Percentiles rank a stretch among this genome's conserved stretches.
phyloP scores from a whole-genome alignment of 192 early-diverging fungal species.

The Coemansia furcata region DNA sequence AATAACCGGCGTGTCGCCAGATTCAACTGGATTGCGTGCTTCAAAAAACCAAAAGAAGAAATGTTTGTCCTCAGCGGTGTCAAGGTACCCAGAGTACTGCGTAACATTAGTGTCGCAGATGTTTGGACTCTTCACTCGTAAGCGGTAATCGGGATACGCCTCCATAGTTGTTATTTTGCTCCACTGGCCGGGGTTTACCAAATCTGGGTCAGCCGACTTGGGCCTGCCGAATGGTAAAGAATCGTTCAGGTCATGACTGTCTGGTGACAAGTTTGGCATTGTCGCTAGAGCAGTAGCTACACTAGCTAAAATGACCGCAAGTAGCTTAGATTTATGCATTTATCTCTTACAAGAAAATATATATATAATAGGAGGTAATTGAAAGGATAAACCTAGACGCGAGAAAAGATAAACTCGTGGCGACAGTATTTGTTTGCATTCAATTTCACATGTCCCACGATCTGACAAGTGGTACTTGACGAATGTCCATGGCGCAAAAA shows the following conservation, averaged over 20 bases:
- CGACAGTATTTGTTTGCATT: not conserved
- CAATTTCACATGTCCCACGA: not conserved
- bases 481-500: conserved; percentile 55
- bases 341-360: not conserved
- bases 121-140: conserved; percentile 70
- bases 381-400: not conserved
- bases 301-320: not conserved
- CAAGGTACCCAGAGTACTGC: conserved; percentile 84
- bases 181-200: conserved; percentile 28
- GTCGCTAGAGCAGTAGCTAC: not conserved
- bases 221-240: not conserved
- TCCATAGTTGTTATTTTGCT: conserved; percentile 30
- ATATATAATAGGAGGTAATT: not conserved
- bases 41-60: conserved; percentile 99
- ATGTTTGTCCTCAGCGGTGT: conserved; percentile 64
- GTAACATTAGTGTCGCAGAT: conserved; percentile 85
- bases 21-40: conserved; percentile 63
- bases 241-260: not conserved
- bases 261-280: not conserved
- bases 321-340: not conserved
- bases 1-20: conserved; percentile 66
- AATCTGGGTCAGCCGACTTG: not conserved
- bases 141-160: conserved; percentile 67
- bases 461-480: not conserved
- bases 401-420: not conserved